phyloP scores from a whole-genome alignment of 2,329 filamentous ascomycete species.

The Fusarium aywerte region DNA sequence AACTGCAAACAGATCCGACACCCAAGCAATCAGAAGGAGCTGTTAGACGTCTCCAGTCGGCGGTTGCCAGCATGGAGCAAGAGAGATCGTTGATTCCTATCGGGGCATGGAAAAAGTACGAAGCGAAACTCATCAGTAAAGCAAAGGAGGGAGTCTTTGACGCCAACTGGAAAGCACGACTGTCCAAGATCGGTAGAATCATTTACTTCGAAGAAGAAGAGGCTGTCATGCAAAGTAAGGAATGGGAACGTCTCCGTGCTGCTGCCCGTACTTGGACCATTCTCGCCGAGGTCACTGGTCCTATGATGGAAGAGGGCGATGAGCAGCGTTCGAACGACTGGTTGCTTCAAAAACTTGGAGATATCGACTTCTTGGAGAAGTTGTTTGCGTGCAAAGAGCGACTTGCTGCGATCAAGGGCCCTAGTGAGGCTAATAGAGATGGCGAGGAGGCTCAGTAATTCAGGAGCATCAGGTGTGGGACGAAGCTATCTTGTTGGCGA shows the following conservation, averaged over 20 bases:
- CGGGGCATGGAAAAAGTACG: constrained; percentile 39
- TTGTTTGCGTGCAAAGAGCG: constrained; percentile 15
- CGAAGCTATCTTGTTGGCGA: neutral
- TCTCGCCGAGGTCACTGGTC: constrained; percentile 43
- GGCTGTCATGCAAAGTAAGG: constrained; percentile 31
- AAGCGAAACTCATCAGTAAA: constrained; percentile 35
- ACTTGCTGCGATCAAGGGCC: neutral
- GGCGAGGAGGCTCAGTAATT: neutral
- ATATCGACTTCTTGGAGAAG: constrained; percentile 42
- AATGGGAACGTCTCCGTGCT: constrained; percentile 45
- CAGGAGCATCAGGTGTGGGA: neutral
- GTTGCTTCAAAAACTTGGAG: constrained; percentile 41
- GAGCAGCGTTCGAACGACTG: constrained; percentile 36
- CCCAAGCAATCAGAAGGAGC: constrained; percentile 11
- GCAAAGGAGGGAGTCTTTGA: constrained; percentile 12
- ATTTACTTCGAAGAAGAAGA: constrained; percentile 47
- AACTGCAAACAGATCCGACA: constrained; percentile 13
- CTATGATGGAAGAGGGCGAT: constrained; percentile 34
- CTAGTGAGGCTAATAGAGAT: neutral
- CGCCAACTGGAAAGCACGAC: constrained; percentile 39
- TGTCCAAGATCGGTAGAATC: constrained; percentile 39
- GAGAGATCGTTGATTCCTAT: constrained; percentile 37
- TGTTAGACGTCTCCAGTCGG: constrained; percentile 12
- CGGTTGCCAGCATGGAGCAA: constrained; percentile 6
- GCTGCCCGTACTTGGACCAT: constrained; percentile 44